These are phyloP conservation scores for Xylaria sp. DNA, from an alignment of 2,329 filamentous ascomycete species.

Conservation along the genomic window DNA sequence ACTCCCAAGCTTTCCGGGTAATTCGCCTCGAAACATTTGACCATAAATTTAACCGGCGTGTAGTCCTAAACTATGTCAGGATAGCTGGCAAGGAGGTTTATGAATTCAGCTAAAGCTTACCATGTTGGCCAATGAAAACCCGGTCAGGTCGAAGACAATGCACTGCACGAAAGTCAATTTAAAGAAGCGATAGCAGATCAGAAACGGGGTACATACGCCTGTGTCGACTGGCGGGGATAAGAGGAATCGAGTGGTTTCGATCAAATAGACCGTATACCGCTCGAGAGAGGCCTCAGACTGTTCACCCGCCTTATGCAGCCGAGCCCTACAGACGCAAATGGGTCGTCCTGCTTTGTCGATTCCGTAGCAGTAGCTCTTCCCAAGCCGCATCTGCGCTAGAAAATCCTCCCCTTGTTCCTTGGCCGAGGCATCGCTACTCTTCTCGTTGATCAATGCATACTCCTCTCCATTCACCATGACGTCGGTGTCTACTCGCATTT, in stretches of 20 bases:
- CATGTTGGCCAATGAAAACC: slow-evolving; percentile 96
- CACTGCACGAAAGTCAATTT: slow-evolving; percentile 64
- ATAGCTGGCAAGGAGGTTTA: background rate
- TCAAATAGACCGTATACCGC: slow-evolving; percentile 90
- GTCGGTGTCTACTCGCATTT: slow-evolving; percentile 90
- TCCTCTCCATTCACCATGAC: slow-evolving; percentile 83
- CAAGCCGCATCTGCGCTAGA: slow-evolving; percentile 83
- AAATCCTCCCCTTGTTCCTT: slow-evolving; percentile 82
- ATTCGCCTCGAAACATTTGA: slow-evolving; percentile 98
- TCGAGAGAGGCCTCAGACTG: slow-evolving; percentile 86
- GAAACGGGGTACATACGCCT: slow-evolving; percentile 73
- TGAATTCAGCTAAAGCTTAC: slow-evolving; percentile 54
- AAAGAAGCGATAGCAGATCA: background rate
- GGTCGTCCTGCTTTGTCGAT: slow-evolving; percentile 85
- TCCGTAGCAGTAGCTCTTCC: slow-evolving; percentile 94
- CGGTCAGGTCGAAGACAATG: slow-evolving; percentile 95
- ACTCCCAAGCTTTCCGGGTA: slow-evolving; percentile 93
- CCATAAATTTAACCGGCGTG: slow-evolving; percentile 97
- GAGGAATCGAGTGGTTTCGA: slow-evolving; percentile 91
- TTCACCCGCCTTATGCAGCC: slow-evolving; percentile 83
- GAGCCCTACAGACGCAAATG: slow-evolving; percentile 85
- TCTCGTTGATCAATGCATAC: slow-evolving; percentile 70
- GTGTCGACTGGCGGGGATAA: slow-evolving; percentile 86
- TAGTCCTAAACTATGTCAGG: slow-evolving; percentile 74
- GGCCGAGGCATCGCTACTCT: slow-evolving; percentile 63